Percentiles rank a stretch among this genome's conserved stretches.
phyloP scores from a whole-genome alignment of 2,329 filamentous ascomycete species.

The Raffaelea albimanens region DNA sequence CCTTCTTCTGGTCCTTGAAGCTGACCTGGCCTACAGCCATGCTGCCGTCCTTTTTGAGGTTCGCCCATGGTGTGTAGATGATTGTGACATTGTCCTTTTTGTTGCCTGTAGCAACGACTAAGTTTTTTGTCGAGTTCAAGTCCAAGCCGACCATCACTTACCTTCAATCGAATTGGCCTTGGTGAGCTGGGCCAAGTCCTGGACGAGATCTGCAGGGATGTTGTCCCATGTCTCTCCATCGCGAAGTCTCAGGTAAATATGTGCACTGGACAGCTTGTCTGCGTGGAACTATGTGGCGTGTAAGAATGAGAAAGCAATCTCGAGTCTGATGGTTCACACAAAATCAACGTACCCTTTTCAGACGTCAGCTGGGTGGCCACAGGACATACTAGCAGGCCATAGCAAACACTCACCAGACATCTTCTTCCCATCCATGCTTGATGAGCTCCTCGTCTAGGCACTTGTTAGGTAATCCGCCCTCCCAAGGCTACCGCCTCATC shows the following conservation, averaged over 20 bases:
- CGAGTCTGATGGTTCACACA: too few species aligned
- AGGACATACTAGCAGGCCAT: neutral
- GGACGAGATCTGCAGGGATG: conserved; percentile 64
- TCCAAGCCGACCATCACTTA: conserved; percentile 18
- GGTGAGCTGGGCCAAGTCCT: conserved; percentile 90
- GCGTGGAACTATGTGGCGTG: conserved; percentile 66
- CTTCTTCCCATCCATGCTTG: conserved; percentile 86
- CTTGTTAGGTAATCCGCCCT: neutral
- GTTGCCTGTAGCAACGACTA: conserved; percentile 52
- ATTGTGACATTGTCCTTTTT: conserved; percentile 97
- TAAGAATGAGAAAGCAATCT: neutral
- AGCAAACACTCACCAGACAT: conserved; percentile 64
- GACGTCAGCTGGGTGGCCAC: conserved; percentile 3
- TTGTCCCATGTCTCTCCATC: conserved; percentile 76
- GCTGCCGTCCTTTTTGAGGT: conserved; percentile 87
- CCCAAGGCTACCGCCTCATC: neutral
- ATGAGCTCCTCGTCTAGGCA: conserved; percentile 89
- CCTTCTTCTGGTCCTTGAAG: conserved; percentile 82
- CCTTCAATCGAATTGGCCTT: conserved; percentile 99
- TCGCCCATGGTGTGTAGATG: conserved; percentile 95
- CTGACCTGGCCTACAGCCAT: conserved; percentile 94
- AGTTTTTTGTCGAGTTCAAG: neutral
- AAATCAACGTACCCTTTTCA: too few species aligned
- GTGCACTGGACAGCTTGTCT: conserved; percentile 92
- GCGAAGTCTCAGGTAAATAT: conserved; percentile 83